A percentile compares a stretch with the other conserved stretches of the same genome.
Conservation (phyloP, 140 eudicot species). For the Ambrosia hybrid region DNA sequence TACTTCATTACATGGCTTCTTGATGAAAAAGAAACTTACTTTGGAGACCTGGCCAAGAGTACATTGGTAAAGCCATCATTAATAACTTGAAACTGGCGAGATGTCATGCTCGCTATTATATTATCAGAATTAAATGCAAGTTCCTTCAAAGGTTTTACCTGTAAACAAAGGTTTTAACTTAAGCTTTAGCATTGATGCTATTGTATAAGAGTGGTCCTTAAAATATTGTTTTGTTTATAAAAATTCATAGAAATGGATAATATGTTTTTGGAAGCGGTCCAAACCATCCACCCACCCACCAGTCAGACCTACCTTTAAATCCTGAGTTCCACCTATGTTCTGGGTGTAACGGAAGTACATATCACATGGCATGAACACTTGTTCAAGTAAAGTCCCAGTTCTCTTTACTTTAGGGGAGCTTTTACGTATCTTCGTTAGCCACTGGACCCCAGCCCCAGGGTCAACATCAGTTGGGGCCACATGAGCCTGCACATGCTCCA, state of each 20-base stretch:
- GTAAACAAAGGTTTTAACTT: conserved; percentile 16
- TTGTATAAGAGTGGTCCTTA: neutral
- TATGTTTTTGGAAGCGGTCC: no score
- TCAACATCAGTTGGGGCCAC: conserved; percentile 99
- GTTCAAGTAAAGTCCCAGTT: conserved; percentile 89
- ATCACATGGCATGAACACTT: conserved; percentile 95
- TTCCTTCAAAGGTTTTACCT: conserved; percentile 96
- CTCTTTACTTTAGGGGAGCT: conserved; percentile 95
- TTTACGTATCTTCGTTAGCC: conserved; percentile 84
- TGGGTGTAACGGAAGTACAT: conserved; percentile 84
- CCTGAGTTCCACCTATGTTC: conserved; percentile 84
- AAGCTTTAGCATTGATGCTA: conserved; percentile 1
- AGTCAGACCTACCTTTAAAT: conserved; percentile 54
- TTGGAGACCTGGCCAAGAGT: conserved; percentile 84
- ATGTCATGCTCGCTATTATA: conserved; percentile 85
- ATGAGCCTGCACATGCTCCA: conserved; percentile 98
- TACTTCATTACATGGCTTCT: neutral
- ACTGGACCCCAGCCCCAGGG: conserved; percentile 97
- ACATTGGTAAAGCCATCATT: conserved; percentile 78
- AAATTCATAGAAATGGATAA: no score
- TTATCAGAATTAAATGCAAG: conserved; percentile 76
- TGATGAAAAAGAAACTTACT: conserved; percentile 51
- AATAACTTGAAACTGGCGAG: conserved; percentile 93
- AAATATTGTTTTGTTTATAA: neutral
- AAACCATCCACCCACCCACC: no score